phyloP scores from a whole-genome alignment of 2,329 filamentous ascomycete genomes.

The Epicoccum sorghinum region DNA sequence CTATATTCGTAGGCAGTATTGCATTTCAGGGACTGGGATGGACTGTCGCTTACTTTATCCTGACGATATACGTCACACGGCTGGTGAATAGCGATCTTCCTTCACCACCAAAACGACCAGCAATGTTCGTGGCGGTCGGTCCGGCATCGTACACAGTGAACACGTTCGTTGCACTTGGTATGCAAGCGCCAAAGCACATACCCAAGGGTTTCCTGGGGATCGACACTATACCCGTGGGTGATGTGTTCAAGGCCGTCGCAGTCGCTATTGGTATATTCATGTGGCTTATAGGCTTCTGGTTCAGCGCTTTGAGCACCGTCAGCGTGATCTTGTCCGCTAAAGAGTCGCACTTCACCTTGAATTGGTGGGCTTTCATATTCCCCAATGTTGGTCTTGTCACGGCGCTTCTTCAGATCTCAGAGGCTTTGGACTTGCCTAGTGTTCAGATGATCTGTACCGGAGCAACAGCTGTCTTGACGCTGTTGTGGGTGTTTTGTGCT shows the following conservation, averaged over 20 bases:
- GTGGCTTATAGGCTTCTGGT: constrained; percentile 57
- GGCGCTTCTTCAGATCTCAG: constrained; percentile 61
- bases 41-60: constrained; percentile 69
- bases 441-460: constrained; percentile 61
- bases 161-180: constrained; percentile 49
- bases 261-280: constrained; percentile 54
- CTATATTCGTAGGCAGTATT: constrained; percentile 60
- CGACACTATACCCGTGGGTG: constrained; percentile 40
- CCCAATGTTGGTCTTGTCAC: constrained; percentile 65
- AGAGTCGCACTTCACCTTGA: constrained; percentile 46
- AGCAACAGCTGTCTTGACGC: constrained; percentile 60
- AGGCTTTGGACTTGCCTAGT: constrained; percentile 57
- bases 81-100: constrained; percentile 67
- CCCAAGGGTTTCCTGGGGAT: constrained; percentile 43
- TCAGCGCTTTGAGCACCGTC: constrained; percentile 53
- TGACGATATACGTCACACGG: constrained; percentile 73
- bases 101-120: constrained; percentile 47
- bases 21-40: constrained; percentile 73
- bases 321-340: constrained; percentile 45
- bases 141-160: constrained; percentile 36
- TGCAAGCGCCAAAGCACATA: constrained; percentile 46
- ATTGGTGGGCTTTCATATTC: constrained; percentile 67
- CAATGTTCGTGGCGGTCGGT: constrained; percentile 61
- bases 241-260: constrained; percentile 50
- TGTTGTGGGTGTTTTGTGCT: constrained; percentile 61